A percentile compares a stretch with the other conserved stretches of the same genome.
Evolutionary conservation across 805 yeast species (phyloP).

Genomic region (Citeromyces nyonsensis): DNA sequence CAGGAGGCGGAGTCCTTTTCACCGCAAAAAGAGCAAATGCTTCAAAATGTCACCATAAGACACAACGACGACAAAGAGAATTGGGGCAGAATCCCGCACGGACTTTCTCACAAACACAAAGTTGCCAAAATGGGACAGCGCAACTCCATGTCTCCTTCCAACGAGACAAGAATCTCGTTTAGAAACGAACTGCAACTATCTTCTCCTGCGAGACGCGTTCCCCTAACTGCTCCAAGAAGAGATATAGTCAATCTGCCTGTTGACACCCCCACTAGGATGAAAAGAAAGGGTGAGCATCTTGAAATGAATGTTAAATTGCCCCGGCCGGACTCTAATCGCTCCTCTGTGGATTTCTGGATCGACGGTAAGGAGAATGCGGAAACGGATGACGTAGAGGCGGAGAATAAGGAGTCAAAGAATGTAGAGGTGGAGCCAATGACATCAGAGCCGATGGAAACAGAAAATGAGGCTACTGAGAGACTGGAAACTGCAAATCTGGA

Average conservation of each 20-base stretch:
- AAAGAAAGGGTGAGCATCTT: not conserved
- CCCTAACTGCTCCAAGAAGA: slow-evolving; percentile 16
- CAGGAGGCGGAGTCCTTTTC: slow-evolving; percentile 1
- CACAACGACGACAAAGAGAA: slow-evolving; percentile 1
- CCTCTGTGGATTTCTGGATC: not conserved
- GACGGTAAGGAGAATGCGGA: not conserved
- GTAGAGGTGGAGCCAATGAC: not conserved
- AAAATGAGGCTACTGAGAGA: not conserved
- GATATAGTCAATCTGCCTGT: slow-evolving; percentile 4
- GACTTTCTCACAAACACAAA: slow-evolving; percentile 23
- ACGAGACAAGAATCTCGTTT: slow-evolving; percentile 1
- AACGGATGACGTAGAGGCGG: slow-evolving; percentile 1
- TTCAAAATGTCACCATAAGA: not conserved
- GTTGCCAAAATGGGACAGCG: slow-evolving; percentile 1
- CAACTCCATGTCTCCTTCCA: slow-evolving; percentile 2
- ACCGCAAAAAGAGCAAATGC: slow-evolving; percentile 1
- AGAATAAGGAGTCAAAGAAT: not conserved
- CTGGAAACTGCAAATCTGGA: not conserved
- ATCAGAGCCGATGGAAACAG: not conserved
- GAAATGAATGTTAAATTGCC: slow-evolving; percentile 10
- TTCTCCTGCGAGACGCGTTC: slow-evolving; percentile 7
- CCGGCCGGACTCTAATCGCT: slow-evolving; percentile 2
- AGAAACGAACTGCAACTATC: slow-evolving; percentile 1
- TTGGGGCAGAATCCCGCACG: slow-evolving; percentile 25
- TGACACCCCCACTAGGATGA: not conserved